Base-by-base conservation (phyloP, 805 yeast genomes). In the Cyberlindnera nakhonratchasimensis region DNA sequence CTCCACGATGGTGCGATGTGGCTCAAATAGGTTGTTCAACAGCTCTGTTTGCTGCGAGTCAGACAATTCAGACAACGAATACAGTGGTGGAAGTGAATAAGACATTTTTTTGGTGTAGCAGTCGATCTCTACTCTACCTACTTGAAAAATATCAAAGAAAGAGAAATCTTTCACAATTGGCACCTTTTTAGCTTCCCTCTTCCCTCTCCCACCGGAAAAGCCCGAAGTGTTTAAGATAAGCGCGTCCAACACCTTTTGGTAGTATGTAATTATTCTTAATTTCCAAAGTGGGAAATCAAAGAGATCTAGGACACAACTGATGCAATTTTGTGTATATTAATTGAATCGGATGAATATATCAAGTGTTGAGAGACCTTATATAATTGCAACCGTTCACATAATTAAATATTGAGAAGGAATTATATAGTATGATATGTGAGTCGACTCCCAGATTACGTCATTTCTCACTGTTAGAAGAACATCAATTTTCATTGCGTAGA, bases 1-100 rank as follows among this genome's bases (percentile, higher is more conserved):
- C 17, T 31, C 13, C 33, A 50, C 52, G 14, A 57, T 46, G 14
- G 51, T 39, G 14, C 38, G 21, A 29, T 55, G 59, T 16, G 53
- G 54, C 34, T 57, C 61, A 20, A 57, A 57, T 11, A 57, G 52
- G 26, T 47, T 47, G 43, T 73, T 75, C 26, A 83, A 56, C 0
- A 76, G 65, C 35, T 65, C 67, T 3, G 48, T 59, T 46, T 72
- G 64, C 29, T 63, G 61, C 3, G 41, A 40, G 2, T 39, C 32
- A 1, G 62, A 12, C 12, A 69, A 54, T 0, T 36, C 11, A 1
- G 59, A 7, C 16, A 69, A 51, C 0, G 35, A 71, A 30, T 1
- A 22, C 4, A 22, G 23, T 22, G 64, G 51, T 17, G 77, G 77
- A 3, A 68, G 54, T 13, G 36, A 32, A 39, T 55, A 61, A 2